Conservation (phyloP, 2,329 filamentous ascomycete species). For the Verruconis gallopava region DNA sequence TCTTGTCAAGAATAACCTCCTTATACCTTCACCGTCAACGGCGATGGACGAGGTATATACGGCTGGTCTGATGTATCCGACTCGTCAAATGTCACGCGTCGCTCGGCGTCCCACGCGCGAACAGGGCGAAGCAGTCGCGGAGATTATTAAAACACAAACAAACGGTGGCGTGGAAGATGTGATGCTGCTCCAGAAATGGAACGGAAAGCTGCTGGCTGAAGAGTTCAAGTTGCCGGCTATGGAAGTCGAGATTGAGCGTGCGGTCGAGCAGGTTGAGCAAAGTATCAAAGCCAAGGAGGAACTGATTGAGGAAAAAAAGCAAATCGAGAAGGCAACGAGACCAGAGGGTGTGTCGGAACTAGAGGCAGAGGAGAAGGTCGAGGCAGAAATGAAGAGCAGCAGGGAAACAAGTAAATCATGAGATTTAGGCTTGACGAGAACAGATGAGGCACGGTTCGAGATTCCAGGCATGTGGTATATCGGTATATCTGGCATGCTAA, state of each 20-base stretch:
- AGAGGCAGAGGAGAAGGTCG: constrained; percentile 1
- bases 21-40: constrained; percentile 52
- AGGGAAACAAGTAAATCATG: neutral
- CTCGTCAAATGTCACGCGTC: constrained; percentile 13
- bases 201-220: constrained; percentile 38
- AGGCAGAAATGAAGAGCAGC: neutral
- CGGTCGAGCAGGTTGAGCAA: constrained; percentile 37
- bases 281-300: constrained; percentile 17
- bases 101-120: neutral
- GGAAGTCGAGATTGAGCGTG: constrained; percentile 41
- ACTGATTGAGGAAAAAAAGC: constrained; percentile 23
- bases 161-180: constrained; percentile 31
- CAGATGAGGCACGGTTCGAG: too few relatives aligned
- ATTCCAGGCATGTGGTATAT: too few relatives aligned
- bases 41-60: constrained; percentile 65
- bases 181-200: constrained; percentile 37
- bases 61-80: constrained; percentile 32
- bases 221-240: constrained; percentile 36
- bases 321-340: constrained; percentile 22
- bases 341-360: neutral
- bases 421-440: too few relatives aligned
- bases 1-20: constrained; percentile 56
- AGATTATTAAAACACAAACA: constrained; percentile 23
- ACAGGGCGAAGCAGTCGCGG: neutral
- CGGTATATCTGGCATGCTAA: too few relatives aligned